Percentiles rank a stretch among this genome's conserved stretches.
Evolutionary conservation across 176 grass and related monocot genomes (phyloP).

Genomic region (Hyparrhenia diplandra): DNA sequence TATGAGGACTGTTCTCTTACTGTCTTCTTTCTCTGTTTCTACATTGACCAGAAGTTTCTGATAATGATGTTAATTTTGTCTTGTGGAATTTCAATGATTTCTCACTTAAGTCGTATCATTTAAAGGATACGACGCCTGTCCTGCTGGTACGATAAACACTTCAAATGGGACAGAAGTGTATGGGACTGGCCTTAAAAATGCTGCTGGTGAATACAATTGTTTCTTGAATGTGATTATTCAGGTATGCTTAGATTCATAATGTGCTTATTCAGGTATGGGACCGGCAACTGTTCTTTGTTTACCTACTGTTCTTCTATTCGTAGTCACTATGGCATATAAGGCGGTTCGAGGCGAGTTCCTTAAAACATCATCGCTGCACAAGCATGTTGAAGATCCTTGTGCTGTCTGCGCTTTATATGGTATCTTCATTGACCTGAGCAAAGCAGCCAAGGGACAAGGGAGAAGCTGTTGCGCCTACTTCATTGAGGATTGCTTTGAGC

Average conservation of each 20-base stretch:
- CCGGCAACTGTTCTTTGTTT: conserved; percentile 9
- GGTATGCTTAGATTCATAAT: conserved; percentile 44
- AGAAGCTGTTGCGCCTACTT: conserved; percentile 85
- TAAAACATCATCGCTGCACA: conserved; percentile 67
- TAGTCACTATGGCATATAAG: conserved; percentile 98
- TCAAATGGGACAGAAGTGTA: conserved; percentile 55
- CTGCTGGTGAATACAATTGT: conserved; percentile 97
- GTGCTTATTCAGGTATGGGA: background rate
- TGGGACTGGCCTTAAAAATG: conserved; percentile 89
- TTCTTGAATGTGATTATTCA: conserved; percentile 99
- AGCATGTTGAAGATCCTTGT: conserved; percentile 89
- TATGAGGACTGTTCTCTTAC: conserved; percentile 8
- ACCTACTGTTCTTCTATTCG: conserved; percentile 11
- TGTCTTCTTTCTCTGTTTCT: background rate
- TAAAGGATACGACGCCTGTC: conserved; percentile 31
- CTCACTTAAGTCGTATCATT: conserved; percentile 14
- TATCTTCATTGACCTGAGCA: conserved; percentile 79
- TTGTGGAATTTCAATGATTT: background rate
- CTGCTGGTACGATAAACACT: conserved; percentile 33
- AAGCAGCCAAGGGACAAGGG: conserved; percentile 65
- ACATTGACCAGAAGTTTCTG: too few species aligned
- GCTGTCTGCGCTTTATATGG: conserved; percentile 91
- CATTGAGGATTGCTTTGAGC: conserved; percentile 87
- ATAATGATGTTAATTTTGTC: too few species aligned
- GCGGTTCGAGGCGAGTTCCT: conserved; percentile 70